Percentiles rank a stretch among this genome's conserved stretches.
Conservation (phyloP, 768 basidiomycete species). For the Amanita molliuscula region DNA sequence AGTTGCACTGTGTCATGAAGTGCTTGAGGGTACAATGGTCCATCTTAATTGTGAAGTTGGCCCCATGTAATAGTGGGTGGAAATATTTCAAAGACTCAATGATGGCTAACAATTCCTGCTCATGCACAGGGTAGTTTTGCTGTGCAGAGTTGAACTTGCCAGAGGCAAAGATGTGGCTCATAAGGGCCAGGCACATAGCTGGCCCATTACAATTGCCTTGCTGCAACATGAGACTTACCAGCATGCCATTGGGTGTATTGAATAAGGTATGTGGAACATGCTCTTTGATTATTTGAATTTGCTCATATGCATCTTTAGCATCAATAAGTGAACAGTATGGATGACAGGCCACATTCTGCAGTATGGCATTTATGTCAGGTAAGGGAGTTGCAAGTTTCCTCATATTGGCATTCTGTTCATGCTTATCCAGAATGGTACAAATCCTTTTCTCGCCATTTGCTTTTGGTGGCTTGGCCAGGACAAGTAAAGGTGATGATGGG, state of each 20-base stretch:
- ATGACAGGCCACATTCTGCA: conserved; percentile 12
- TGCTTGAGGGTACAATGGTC: conserved; percentile 23
- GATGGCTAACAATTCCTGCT: conserved; percentile 27
- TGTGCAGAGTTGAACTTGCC: conserved; percentile 22
- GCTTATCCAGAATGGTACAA: no score
- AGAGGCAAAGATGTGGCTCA: conserved; percentile 27
- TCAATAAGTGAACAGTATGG: conserved; percentile 20
- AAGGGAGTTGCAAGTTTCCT: no score
- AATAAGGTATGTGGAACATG: conserved; percentile 18
- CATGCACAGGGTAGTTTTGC: conserved; percentile 31
- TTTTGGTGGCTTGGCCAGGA: background rate
- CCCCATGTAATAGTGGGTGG: conserved; percentile 19
- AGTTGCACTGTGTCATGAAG: conserved; percentile 18
- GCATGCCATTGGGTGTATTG: conserved; percentile 32
- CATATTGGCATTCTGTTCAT: no score
- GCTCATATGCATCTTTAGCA: conserved; percentile 27
- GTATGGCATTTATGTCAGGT: no score
- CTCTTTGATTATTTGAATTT: conserved; percentile 18
- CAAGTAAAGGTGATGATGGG: background rate
- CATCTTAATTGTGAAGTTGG: conserved; percentile 18
- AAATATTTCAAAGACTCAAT: conserved; percentile 24
- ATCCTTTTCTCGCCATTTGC: no score
- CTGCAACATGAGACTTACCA: conserved; percentile 27
- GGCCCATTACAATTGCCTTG: conserved; percentile 22
- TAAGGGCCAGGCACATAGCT: conserved; percentile 32